Evolutionary conservation across 352 stramenopile genomes (phyloP), one percentile per base, ranked within the genome.

Genomic region (Phytopythium cucurbitacearum): DNA sequence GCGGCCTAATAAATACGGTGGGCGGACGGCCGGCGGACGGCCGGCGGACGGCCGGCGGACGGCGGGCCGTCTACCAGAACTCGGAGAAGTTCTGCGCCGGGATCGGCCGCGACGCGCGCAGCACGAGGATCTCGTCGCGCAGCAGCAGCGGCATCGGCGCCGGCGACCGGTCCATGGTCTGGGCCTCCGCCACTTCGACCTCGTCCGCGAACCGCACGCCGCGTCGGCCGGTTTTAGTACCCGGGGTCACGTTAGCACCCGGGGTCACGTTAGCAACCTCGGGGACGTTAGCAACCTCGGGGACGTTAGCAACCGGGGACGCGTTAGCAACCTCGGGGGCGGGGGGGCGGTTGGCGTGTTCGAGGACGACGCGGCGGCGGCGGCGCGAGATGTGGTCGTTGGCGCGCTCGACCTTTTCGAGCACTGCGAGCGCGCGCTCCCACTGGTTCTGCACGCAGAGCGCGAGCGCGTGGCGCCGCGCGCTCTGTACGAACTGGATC

Each of bases 371-470:
- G 40, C 67, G 55, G 58, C 80, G 80, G 49, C 76, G 80, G 57
- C 88, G 78, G 48, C 74, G 76, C 13, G 76, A 72, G 56, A 91
- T 80, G 53, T 88, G 88, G 49, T 89, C 78, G 60, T 85, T 89
- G 39, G 80, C 80, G 21, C 78, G 78, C 59, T 91, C 80, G 46
- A 91, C 84, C 67, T 91, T 91, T 59, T 91, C 80, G 11, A 91
- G 68, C 50, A 91, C 78, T 40, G 60, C 65, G 33, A 91, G 57
- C 11, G 80, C 80, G 46, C 80, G 80, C 46, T 89, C 73, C 72
- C 78, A 91, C 51, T 91, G 64, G 64, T 88, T 88, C 62, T 91
- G 73, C 3, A 81, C 53, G 37, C 83, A 73, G 56, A 91, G 67
- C 37, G 69, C 69, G 11, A 91, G 60, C 39, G 80, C 80, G 59